These are phyloP conservation scores for Hyaloperonospora brassicae DNA, from an alignment of 352 stramenopile genomes.

Conservation along the genomic window DNA sequence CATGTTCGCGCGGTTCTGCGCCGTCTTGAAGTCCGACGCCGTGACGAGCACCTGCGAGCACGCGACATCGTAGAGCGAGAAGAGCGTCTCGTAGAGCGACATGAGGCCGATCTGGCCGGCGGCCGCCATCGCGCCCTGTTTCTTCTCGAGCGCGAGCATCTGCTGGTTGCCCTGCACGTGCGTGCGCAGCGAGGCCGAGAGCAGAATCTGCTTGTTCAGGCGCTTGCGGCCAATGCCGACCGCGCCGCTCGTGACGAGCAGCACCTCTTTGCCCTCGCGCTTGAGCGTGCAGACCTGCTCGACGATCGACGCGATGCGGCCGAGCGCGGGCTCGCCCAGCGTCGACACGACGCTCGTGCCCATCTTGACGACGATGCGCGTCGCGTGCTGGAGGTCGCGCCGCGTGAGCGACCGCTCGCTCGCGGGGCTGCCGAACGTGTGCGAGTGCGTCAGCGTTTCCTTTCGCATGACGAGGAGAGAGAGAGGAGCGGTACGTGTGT, in stretches of 20 bases:
- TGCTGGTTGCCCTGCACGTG: slow-evolving; percentile 85
- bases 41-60: slow-evolving; percentile 89
- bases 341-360: slow-evolving; percentile 93
- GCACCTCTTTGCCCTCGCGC: slow-evolving; percentile 83
- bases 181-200: slow-evolving; percentile 79
- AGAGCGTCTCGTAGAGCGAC: slow-evolving; percentile 96
- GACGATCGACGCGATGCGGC: slow-evolving; percentile 84
- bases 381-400: slow-evolving; percentile 64
- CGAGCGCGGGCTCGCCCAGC: slow-evolving; percentile 87
- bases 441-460: slow-evolving; percentile 45
- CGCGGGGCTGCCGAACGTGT: slow-evolving; percentile 30
- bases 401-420: slow-evolving; percentile 48
- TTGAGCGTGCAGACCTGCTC: slow-evolving; percentile 93
- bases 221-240: slow-evolving; percentile 91
- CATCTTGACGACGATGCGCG: slow-evolving; percentile 93
- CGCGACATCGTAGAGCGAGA: slow-evolving; percentile 91
- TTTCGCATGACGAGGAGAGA: slow-evolving; percentile 32
- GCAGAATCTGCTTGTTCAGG: slow-evolving; percentile 90
- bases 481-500: too few species aligned
- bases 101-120: slow-evolving; percentile 96
- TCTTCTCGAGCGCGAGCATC: slow-evolving; percentile 86
- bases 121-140: slow-evolving; percentile 81
- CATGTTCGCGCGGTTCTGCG: slow-evolving; percentile 77
- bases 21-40: slow-evolving; percentile 76
- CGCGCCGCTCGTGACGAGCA: slow-evolving; percentile 86